Percentiles rank a stretch among this genome's conserved stretches.
phyloP scores from a whole-genome alignment of 2,329 filamentous ascomycete genomes.

The Cadophora sp. region DNA sequence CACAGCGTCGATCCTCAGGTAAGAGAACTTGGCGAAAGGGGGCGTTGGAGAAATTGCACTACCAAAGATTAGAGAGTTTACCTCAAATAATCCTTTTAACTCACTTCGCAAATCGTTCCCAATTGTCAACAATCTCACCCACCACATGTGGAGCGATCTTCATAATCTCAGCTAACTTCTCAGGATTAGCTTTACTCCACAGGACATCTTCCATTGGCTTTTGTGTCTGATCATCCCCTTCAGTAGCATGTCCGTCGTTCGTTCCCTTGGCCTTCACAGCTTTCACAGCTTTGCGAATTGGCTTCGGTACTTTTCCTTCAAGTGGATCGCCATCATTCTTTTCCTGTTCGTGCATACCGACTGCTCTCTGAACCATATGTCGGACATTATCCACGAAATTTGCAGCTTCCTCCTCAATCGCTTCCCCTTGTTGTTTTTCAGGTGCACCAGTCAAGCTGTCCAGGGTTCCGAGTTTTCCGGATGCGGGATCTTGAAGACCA shows the following conservation, averaged over 20 bases:
- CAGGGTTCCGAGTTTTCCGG: slow-evolving; percentile 32
- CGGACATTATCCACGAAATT: slow-evolving; percentile 31
- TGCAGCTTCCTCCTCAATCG: slow-evolving; percentile 34
- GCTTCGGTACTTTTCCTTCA: slow-evolving; percentile 31
- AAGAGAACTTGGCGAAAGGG: slow-evolving; percentile 61
- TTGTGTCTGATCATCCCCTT: slow-evolving; percentile 31
- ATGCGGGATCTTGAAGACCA: slow-evolving; percentile 28
- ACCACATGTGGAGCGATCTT: slow-evolving; percentile 47
- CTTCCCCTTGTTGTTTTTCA: slow-evolving; percentile 35
- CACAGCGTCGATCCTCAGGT: slow-evolving; percentile 60
- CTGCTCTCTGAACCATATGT: slow-evolving; percentile 26
- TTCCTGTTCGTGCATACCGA: slow-evolving; percentile 32
- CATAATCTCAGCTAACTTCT: slow-evolving; percentile 19
- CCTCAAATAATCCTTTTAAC: not conserved
- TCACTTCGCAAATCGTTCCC: slow-evolving; percentile 56
- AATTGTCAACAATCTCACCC: slow-evolving; percentile 56
- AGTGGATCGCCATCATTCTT: slow-evolving; percentile 29
- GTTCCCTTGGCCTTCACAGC: slow-evolving; percentile 24
- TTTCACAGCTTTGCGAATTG: slow-evolving; percentile 25
- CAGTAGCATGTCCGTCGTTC: slow-evolving; percentile 23
- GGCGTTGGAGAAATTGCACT: slow-evolving; percentile 40
- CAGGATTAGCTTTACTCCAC: slow-evolving; percentile 33
- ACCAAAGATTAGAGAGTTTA: not conserved
- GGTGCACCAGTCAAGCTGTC: slow-evolving; percentile 34
- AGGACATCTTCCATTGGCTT: slow-evolving; percentile 32